Evolutionary conservation across 257 asterid genomes (phyloP).

Genomic region (Vinca minor): DNA sequence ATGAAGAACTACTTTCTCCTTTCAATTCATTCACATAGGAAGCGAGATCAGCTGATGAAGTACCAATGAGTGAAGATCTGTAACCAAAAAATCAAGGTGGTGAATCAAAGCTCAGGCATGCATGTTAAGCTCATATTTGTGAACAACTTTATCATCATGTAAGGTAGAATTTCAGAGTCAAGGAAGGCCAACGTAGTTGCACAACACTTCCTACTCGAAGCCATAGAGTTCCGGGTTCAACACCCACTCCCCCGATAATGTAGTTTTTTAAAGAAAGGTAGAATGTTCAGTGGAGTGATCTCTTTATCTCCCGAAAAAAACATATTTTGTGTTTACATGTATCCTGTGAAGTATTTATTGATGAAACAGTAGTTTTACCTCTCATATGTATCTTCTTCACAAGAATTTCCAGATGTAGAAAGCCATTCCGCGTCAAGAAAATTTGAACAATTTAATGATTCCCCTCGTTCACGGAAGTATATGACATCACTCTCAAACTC

Average conservation of each 20-base stretch:
- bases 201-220: too few relatives aligned
- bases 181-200: too few relatives aligned
- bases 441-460: constrained; percentile 56
- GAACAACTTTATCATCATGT: neutral
- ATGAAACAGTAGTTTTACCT: constrained; percentile 36
- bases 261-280: too few relatives aligned
- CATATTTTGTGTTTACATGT: neutral
- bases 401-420: constrained; percentile 85
- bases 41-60: constrained; percentile 35
- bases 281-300: too few relatives aligned
- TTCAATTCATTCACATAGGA: constrained; percentile 34
- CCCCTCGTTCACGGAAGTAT: constrained; percentile 35
- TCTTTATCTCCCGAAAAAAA: neutral
- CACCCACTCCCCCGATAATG: too few relatives aligned
- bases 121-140: neutral
- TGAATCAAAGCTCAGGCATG: constrained; percentile 10
- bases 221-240: too few relatives aligned
- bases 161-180: neutral
- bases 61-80: constrained; percentile 58
- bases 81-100: constrained; percentile 13
- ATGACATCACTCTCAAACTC: constrained; percentile 41
- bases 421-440: constrained; percentile 71
- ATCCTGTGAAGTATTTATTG: neutral
- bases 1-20: constrained; percentile 32
- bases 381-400: constrained; percentile 75